Evolutionary conservation across 192 early-diverging fungal genomes (phyloP).

Genomic region (Coemansia sp.): DNA sequence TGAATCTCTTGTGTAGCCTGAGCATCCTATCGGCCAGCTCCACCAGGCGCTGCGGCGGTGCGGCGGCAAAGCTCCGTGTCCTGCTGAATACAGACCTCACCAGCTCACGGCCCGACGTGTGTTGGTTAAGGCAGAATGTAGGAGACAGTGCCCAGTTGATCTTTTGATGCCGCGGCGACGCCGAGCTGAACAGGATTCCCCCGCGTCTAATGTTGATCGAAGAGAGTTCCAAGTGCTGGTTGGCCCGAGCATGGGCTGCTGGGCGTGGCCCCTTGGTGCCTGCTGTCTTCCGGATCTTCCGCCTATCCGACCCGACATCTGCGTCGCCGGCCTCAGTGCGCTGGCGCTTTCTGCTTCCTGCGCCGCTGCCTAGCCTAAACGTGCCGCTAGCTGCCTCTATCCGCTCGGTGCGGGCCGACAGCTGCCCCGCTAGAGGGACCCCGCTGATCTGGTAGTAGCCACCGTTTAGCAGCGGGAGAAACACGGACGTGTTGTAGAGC

Average conservation of each 20-base stretch:
- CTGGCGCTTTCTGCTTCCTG: slow-evolving; percentile 5
- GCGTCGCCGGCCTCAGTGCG: not conserved
- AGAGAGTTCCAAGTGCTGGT: slow-evolving; percentile 3
- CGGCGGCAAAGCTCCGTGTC: not conserved
- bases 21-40: slow-evolving; percentile 40
- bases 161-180: slow-evolving; percentile 1
- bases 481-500: slow-evolving; percentile 25
- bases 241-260: too few relatives aligned
- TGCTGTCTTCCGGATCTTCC: not conserved
- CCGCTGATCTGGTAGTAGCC: slow-evolving; percentile 38
- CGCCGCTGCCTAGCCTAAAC: not conserved
- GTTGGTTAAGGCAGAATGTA: slow-evolving; percentile 18
- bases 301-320: not conserved
- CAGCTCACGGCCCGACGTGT: slow-evolving; percentile 2
- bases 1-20: slow-evolving; percentile 33
- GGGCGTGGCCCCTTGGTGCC: not conserved
- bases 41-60: slow-evolving; percentile 16
- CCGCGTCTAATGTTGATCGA: slow-evolving; percentile 7
- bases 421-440: slow-evolving; percentile 6
- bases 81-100: slow-evolving; percentile 12
- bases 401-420: not conserved
- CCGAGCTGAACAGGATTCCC: slow-evolving; percentile 23
- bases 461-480: slow-evolving; percentile 24
- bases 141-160: slow-evolving; percentile 15
- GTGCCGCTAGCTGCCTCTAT: slow-evolving; percentile 4